Base-by-base conservation (phyloP, 352 stramenopile genomes). In the Pythium brassicae region DNA sequence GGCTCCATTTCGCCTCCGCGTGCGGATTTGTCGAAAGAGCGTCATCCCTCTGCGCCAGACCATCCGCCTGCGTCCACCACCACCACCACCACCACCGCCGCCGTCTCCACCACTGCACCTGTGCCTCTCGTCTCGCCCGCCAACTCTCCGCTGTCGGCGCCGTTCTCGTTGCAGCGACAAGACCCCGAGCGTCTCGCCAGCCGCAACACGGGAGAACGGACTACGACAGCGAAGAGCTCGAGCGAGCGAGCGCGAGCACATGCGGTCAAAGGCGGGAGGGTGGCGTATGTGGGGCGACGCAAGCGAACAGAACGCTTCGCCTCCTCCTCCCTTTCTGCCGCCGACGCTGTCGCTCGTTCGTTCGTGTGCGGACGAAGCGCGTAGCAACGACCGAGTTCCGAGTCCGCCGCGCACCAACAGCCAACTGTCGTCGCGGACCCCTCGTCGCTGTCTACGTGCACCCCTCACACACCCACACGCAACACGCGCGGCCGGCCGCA, bases 1-100 rank as follows among this genome's bases (percentile, higher is more conserved):
- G 63, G 78, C 74, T 87, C 78, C 20, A 83, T 83, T 84, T 85
- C 78, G 73, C 74, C 81, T 81, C 74, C 65, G 35, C 45, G 59
- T 61, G 53, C 40, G 66, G 74, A 87, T 89, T 89, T 89, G 49
- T 68, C 71, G 72, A 89, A 85, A 83, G 74, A 87, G 66, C 78
- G 76, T 89, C 78, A 87, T 85, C 72, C 74, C 76, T 87, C 76
- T 37, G 57, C 45, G 35, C 50, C 57, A 63, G 57, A 63, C 57
- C 57, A 49, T 59, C 43, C 50, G 29, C 43, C 32, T 34, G 57
- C 57, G 53, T 63, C 50, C 15, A 32, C 12, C 22, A n/a, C 20
- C 44, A 10, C 22, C 4, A 49, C 15, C 44, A 10, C 47, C 19
- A 53, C 11, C 12, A 43, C 42, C 34, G 17, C 23, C 22, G 15